phyloP scores from a whole-genome alignment of 148 eudicot genomes.

The Suaeda aralocaspica region DNA sequence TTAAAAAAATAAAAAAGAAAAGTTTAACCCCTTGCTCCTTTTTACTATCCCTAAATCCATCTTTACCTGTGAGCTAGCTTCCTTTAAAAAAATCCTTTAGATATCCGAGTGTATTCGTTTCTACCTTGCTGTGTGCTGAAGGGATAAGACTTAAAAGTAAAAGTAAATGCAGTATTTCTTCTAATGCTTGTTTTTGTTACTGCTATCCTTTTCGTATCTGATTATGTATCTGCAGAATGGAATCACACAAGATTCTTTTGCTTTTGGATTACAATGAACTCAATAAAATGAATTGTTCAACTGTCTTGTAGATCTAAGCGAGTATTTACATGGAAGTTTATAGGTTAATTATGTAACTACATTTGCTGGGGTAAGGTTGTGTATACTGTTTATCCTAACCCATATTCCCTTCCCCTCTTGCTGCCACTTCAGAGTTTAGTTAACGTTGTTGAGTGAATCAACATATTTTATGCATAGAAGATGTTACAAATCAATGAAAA shows the following conservation, averaged over 20 bases:
- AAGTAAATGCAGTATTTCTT: constrained; percentile 3
- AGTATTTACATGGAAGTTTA: neutral
- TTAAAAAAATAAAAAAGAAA: too few species aligned
- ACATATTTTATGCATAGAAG: neutral
- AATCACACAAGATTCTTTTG: neutral
- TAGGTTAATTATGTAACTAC: too few species aligned
- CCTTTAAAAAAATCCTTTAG: too few species aligned
- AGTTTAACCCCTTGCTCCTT: too few species aligned
- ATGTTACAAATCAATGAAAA: too few species aligned
- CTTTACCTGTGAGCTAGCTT: neutral
- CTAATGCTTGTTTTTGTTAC: neutral
- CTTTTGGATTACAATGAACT: neutral
- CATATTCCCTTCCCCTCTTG: too few species aligned
- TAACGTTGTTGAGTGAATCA: neutral
- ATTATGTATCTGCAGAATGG: neutral
- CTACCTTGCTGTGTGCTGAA: neutral
- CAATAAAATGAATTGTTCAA: neutral
- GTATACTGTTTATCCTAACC: too few species aligned
- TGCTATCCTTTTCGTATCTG: neutral
- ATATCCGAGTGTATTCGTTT: neutral
- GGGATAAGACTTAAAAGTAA: too few species aligned
- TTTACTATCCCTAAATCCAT: neutral
- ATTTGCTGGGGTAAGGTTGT: neutral
- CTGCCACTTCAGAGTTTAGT: neutral
- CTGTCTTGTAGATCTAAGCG: too few species aligned